Conservation (phyloP, 306 rosid species). For the Citrullus mucosospermus region DNA sequence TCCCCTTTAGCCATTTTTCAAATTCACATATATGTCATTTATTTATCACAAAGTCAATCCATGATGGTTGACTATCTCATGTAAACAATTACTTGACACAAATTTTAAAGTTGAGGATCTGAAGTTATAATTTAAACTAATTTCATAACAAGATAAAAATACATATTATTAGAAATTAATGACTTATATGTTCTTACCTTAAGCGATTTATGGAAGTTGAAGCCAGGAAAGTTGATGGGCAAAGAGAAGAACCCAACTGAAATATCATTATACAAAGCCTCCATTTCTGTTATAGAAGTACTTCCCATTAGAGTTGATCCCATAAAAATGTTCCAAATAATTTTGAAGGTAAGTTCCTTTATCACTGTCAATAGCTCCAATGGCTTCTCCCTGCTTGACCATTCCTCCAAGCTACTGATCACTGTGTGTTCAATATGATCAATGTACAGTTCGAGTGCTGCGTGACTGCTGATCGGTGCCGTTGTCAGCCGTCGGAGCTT, state of each 20-base stretch:
- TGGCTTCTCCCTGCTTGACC: slow-evolving; percentile 12
- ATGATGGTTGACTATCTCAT: too few relatives aligned
- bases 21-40: too few relatives aligned
- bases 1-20: too few relatives aligned
- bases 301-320: background rate
- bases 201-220: background rate
- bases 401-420: slow-evolving; percentile 7
- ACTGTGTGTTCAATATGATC: background rate
- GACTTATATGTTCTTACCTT: background rate
- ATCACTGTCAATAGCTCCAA: slow-evolving; percentile 8
- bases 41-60: too few relatives aligned
- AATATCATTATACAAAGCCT: background rate
- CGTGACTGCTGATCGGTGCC: slow-evolving; percentile 4
- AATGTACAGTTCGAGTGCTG: slow-evolving; percentile 1
- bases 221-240: slow-evolving; percentile 14
- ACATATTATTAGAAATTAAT: too few relatives aligned
- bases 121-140: too few relatives aligned
- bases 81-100: too few relatives aligned
- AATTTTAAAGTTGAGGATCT: too few relatives aligned
- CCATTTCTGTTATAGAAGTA: background rate
- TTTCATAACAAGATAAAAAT: too few relatives aligned
- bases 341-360: background rate
- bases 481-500: slow-evolving; percentile 6
- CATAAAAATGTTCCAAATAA: background rate
- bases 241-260: background rate